Conservation (phyloP, 495 filamentous ascomycete genomes). For the Friedmanniomyces simplex region DNA sequence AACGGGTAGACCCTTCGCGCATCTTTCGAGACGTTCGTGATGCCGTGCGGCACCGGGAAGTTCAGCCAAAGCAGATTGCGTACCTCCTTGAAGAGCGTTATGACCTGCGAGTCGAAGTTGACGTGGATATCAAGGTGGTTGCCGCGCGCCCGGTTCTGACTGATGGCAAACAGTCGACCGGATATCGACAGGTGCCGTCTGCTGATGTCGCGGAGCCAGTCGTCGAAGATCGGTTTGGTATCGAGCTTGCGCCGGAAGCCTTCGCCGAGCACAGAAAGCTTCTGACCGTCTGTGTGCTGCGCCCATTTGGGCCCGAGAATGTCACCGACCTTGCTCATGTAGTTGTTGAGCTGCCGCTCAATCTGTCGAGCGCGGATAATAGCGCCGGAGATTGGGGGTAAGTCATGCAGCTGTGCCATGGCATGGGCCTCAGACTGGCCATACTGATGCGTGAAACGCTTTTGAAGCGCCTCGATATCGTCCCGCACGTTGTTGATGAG, state of each 20-base stretch:
- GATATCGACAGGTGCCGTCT: conserved; percentile 78
- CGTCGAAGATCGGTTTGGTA: conserved; percentile 83
- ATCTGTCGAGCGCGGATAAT: conserved; percentile 98
- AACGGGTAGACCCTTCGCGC: conserved; percentile 95
- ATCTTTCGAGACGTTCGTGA: conserved; percentile 93
- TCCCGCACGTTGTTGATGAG: conserved; percentile 95
- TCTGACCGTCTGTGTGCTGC: conserved; percentile 87
- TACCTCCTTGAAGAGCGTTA: conserved; percentile 97
- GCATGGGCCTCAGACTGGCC: conserved; percentile 94
- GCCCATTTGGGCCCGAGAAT: conserved; percentile 91
- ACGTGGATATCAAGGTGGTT: conserved; percentile 78
- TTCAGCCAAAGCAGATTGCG: conserved; percentile 89
- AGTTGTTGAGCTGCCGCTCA: conserved; percentile 82
- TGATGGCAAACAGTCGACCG: conserved; percentile 83
- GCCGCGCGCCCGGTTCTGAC: conserved; percentile 71
- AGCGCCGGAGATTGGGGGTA: conserved; percentile 89
- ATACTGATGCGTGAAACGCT: conserved; percentile 97
- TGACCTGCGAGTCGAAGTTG: conserved; percentile 95
- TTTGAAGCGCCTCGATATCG: conserved; percentile 84
- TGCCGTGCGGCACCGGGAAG: conserved; percentile 80
- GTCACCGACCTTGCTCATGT: conserved; percentile 96
- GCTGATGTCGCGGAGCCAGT: conserved; percentile 85
- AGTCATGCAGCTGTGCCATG: conserved; percentile 91
- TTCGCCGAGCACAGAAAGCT: conserved; percentile 75
- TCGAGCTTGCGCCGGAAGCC: conserved; percentile 94